Evolutionary conservation across 164 flowering plant genomes (phyloP).

Genomic region (Macadamia integrifolia): DNA sequence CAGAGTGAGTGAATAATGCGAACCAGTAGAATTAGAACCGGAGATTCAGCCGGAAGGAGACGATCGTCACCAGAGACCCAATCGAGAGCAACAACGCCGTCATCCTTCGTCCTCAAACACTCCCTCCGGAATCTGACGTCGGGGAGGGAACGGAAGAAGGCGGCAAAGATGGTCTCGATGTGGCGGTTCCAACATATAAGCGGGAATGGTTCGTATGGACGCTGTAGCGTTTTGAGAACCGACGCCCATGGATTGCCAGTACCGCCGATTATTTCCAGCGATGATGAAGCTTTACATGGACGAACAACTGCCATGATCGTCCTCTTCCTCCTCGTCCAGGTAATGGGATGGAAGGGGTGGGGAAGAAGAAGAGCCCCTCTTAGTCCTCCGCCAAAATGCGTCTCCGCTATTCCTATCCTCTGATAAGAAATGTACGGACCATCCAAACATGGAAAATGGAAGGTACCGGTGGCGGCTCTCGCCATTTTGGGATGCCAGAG

Average conservation of each 20-base stretch:
- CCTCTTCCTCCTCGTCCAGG: too few species aligned
- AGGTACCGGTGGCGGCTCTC: too few species aligned
- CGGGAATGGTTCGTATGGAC: constrained; percentile 65
- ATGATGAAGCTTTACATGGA: too few species aligned
- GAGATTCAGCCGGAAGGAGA: constrained; percentile 48
- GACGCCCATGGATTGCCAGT: constrained; percentile 38
- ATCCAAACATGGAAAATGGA: too few species aligned
- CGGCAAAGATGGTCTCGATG: constrained; percentile 85
- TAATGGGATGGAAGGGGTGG: too few species aligned
- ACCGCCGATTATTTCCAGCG: constrained; percentile 53
- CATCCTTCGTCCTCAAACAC: constrained; percentile 68
- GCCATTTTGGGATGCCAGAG: too few species aligned
- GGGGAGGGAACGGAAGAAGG: constrained; percentile 66
- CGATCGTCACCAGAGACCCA: constrained; percentile 74
- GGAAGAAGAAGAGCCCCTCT: too few species aligned
- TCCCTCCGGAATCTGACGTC: constrained; percentile 57
- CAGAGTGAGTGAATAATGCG: constrained; percentile 1
- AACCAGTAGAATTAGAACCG: constrained; percentile 81
- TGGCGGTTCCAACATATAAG: constrained; percentile 61
- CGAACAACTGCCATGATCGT: too few species aligned
- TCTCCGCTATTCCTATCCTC: too few species aligned
- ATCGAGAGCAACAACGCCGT: constrained; percentile 75
- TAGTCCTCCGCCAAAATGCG: too few species aligned
- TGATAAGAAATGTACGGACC: too few species aligned
- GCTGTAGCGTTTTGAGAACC: constrained; percentile 29